A percentile compares a stretch with the other conserved stretches of the same genome.
Evolutionary conservation across 176 grass and related monocot species (phyloP).

Genomic region (Hordeum marinum): DNA sequence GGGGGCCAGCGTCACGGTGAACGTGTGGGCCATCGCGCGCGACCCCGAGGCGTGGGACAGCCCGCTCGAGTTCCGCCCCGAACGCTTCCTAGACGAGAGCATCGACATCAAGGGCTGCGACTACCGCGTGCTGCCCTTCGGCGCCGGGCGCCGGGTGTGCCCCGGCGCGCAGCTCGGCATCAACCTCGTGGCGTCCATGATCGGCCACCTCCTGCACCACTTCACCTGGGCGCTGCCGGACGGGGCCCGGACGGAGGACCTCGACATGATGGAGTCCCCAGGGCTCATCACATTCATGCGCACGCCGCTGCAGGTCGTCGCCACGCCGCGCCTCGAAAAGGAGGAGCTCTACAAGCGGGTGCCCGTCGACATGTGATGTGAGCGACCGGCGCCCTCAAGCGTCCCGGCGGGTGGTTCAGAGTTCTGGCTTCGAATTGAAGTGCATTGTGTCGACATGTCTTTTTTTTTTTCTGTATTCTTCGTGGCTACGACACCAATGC

Average conservation of each 20-base stretch:
- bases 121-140: conserved; percentile 49
- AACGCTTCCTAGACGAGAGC: conserved; percentile 38
- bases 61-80: conserved; percentile 44
- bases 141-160: conserved; percentile 42
- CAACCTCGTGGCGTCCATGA: background rate
- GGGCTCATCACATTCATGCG: background rate
- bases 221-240: background rate
- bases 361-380: background rate
- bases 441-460: too few relatives aligned
- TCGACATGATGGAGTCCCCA: background rate
- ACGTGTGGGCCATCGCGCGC: conserved; percentile 37
- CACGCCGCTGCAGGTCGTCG: background rate
- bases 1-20: conserved; percentile 38
- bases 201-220: background rate
- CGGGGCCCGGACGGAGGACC: background rate
- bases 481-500: too few relatives aligned
- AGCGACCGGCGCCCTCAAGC: too few relatives aligned
- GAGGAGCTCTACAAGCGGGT: background rate
- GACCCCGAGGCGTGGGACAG: conserved; percentile 45
- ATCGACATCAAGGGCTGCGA: conserved; percentile 65
- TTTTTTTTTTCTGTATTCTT: too few relatives aligned
- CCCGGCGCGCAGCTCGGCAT: conserved; percentile 9
- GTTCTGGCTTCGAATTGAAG: too few relatives aligned
- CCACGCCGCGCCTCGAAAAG: background rate
- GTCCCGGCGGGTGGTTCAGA: too few relatives aligned